Evolutionary conservation across 2,329 filamentous ascomycete species (phyloP), one percentile per base, ranked within the genome.

Genomic region (Pestalotiopsis sp.): DNA sequence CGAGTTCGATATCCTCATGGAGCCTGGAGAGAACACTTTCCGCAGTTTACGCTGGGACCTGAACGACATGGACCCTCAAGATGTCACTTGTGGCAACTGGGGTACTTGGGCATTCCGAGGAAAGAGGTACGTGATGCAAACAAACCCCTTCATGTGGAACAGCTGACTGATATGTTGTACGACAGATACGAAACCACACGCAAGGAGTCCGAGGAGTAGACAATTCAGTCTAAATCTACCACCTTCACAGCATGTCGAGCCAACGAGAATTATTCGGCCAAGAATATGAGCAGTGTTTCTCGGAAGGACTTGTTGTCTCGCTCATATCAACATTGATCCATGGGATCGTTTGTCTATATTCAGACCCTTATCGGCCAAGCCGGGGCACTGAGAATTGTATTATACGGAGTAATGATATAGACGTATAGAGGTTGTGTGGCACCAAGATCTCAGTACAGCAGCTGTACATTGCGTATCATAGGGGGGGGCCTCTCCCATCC

Each of bases 81-180:
- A 98, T 79, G 85, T 98, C 70, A 97, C 91, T 74, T 97, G 94
- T 76, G 95, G 96, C 66, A 99, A 99, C 80, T 99, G 94, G 94
- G 96, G 96, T 11, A 85, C 97, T 1, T 99, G 97, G 94, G 94
- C 92, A 14, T 99, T 99, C 84, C 89, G 96, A 81, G 96, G 96
- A 74, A 99, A 99, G 89, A 92, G 95, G 89, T 98, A 88, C 74
- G 88, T 80, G 63, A 44, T 69, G 48, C 63, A 44, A n/a, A 52
- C 55, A 44, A 20, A 14, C 56, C 22, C 62, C 11, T 40, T 26
- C 26, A 66, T 69, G 39, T 9, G 26, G 9, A 7, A 26, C 3
- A 59, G 5, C 44, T 38, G 7, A 11, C 81, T 84, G 75, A 85
- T 76, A 26, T 59, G 52, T 44, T 66, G 30, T 67, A 35, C 70